Conservation (phyloP, 176 grass and related monocot species). For the Juncus effusus region DNA sequence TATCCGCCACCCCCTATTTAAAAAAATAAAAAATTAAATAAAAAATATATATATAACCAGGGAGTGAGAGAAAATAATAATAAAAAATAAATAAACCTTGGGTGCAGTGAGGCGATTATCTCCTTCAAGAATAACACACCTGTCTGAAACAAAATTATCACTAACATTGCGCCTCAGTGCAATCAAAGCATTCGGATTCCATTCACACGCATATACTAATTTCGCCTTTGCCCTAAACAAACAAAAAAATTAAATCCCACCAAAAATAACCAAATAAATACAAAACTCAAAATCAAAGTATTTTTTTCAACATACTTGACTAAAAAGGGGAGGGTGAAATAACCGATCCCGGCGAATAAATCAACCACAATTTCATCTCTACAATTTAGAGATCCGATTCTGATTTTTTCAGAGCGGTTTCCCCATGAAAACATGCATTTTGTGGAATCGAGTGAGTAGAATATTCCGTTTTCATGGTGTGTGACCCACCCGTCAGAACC, state of each 20-base stretch:
- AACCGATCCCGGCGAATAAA: slow-evolving; percentile 96
- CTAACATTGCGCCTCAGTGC: slow-evolving; percentile 63
- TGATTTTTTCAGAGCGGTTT: slow-evolving; percentile 88
- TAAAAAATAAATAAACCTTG: slow-evolving; percentile 40
- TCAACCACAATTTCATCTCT: slow-evolving; percentile 75
- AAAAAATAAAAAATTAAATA: slow-evolving; percentile 7
- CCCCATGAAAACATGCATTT: slow-evolving; percentile 98
- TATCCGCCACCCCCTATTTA: slow-evolving; percentile 71
- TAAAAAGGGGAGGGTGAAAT: slow-evolving; percentile 91
- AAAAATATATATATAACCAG: neutral
- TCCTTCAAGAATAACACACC: slow-evolving; percentile 88
- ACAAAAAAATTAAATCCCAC: neutral
- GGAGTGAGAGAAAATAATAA: slow-evolving; percentile 9
- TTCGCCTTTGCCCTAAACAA: slow-evolving; percentile 71
- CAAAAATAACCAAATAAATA: neutral
- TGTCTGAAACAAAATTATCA: slow-evolving; percentile 61
- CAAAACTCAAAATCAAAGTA: neutral
- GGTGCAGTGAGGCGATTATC: slow-evolving; percentile 81
- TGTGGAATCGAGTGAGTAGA: slow-evolving; percentile 86
- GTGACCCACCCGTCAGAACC: slow-evolving; percentile 73
- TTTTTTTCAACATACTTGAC: slow-evolving; percentile 58
- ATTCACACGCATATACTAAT: slow-evolving; percentile 92
- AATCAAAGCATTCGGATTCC: slow-evolving; percentile 81
- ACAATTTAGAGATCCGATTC: slow-evolving; percentile 72
- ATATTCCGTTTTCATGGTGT: slow-evolving; percentile 78